Evolutionary conservation across 116 monocot genomes (phyloP).

Genomic region (Dioscorea cayenensis): DNA sequence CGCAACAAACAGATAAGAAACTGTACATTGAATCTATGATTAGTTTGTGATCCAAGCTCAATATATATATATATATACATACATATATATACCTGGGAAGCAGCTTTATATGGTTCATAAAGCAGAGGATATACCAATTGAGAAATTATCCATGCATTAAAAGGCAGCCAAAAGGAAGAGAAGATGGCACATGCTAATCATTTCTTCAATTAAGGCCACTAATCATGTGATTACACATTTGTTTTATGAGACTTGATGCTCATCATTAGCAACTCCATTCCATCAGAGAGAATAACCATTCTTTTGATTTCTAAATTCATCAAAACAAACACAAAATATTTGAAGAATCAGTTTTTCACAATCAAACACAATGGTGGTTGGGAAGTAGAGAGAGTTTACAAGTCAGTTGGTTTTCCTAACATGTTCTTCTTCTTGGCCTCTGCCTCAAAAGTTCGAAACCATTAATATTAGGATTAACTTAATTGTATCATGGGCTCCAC

Average conservation of each 20-base stretch:
- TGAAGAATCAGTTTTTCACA: not conserved
- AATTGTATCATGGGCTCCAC: not conserved
- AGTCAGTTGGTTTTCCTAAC: not conserved
- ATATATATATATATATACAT: no score
- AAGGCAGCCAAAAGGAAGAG: not conserved
- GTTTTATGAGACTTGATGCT: slow-evolving; percentile 2
- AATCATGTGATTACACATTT: slow-evolving; percentile 31
- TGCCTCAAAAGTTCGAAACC: not conserved
- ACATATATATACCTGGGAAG: no score
- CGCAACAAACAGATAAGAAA: no score
- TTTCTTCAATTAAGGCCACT: slow-evolving; percentile 22
- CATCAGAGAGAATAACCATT: not conserved
- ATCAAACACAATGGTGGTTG: not conserved
- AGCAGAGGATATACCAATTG: not conserved
- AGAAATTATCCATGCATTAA: not conserved
- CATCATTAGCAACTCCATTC: slow-evolving; percentile 27
- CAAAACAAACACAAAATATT: not conserved
- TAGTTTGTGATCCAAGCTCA: no score
- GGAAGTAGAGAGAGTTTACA: not conserved
- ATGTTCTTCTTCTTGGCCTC: not conserved
- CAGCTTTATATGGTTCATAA: not conserved
- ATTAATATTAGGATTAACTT: not conserved
- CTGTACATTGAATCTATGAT: no score
- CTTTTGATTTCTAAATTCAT: not conserved
- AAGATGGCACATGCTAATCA: slow-evolving; percentile 51